Conservation (phyloP, 2,329 filamentous ascomycete species). For the Nothophoma quercina region DNA sequence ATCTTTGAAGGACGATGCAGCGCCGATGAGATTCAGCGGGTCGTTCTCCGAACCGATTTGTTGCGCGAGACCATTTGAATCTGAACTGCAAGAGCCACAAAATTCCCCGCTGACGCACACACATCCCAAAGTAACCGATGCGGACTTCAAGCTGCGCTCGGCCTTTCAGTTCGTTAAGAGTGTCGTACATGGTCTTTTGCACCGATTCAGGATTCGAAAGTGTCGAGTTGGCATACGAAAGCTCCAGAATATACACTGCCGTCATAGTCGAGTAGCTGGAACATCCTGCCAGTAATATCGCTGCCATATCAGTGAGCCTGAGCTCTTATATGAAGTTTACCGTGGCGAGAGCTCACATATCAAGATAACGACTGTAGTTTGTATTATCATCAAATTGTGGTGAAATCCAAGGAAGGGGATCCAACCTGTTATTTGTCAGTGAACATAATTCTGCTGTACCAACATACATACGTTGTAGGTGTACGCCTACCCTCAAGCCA, state of each 20-base stretch:
- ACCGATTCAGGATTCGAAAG: slow-evolving; percentile 86
- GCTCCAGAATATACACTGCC: slow-evolving; percentile 92
- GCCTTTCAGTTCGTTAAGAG: slow-evolving; percentile 89
- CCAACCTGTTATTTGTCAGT: too few relatives aligned
- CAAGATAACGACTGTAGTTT: slow-evolving; percentile 90
- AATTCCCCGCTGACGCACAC: slow-evolving; percentile 87
- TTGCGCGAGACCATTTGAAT: slow-evolving; percentile 89
- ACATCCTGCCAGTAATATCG: slow-evolving; percentile 90
- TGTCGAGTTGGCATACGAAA: slow-evolving; percentile 90
- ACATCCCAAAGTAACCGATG: slow-evolving; percentile 98
- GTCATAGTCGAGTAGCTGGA: slow-evolving; percentile 97
- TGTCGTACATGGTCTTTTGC: slow-evolving; percentile 82
- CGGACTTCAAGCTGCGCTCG: slow-evolving; percentile 83
- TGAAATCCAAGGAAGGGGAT: slow-evolving; percentile 72
- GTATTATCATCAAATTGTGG: slow-evolving; percentile 96
- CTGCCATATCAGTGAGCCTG: slow-evolving; percentile 57
- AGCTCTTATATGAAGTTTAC: too few relatives aligned
- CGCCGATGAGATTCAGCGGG: slow-evolving; percentile 95
- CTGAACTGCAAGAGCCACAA: slow-evolving; percentile 97
- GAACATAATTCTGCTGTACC: too few relatives aligned
- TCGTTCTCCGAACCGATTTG: slow-evolving; percentile 90
- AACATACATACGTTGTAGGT: too few relatives aligned
- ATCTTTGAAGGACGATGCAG: slow-evolving; percentile 97
- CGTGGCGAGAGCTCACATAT: slow-evolving; percentile 74
- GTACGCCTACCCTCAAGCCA: too few relatives aligned